Evolutionary conservation across 352 stramenopile species (phyloP).

Genomic region (Globisporangium middletonii): DNA sequence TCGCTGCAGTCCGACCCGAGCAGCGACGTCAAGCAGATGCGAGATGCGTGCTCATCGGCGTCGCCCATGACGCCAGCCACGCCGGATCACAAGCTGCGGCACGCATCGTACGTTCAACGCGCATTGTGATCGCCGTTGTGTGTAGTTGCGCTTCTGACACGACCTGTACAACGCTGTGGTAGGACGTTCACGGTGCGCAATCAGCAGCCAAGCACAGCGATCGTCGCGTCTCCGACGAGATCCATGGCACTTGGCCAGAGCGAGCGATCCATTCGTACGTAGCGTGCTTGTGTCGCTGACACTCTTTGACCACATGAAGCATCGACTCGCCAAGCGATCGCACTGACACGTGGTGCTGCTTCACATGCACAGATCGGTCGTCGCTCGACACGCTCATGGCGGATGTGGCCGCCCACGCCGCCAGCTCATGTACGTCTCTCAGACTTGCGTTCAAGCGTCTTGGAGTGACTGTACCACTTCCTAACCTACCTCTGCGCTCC

Average conservation of each 20-base stretch:
- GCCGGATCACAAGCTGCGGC: conserved; percentile 2
- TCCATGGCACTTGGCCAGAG: background rate
- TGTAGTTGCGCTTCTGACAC: background rate
- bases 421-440: background rate
- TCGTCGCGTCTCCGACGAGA: background rate
- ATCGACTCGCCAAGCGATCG: background rate
- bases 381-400: background rate
- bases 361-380: background rate
- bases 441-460: background rate
- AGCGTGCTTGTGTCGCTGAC: background rate
- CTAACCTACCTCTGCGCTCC: background rate
- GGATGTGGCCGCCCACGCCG: background rate
- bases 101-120: conserved; percentile 6
- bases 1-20: conserved; percentile 1
- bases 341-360: background rate
- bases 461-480: no score
- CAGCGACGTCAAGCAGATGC: background rate
- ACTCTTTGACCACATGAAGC: background rate
- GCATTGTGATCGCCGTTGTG: no score
- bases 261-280: background rate
- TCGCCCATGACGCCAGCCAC: background rate
- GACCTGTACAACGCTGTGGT: background rate
- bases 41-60: background rate
- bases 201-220: background rate
- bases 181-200: background rate